These are phyloP conservation scores for Malassezia sp. DNA, from an alignment of 1,284 basidiomycete genomes.

Conservation along the genomic window DNA sequence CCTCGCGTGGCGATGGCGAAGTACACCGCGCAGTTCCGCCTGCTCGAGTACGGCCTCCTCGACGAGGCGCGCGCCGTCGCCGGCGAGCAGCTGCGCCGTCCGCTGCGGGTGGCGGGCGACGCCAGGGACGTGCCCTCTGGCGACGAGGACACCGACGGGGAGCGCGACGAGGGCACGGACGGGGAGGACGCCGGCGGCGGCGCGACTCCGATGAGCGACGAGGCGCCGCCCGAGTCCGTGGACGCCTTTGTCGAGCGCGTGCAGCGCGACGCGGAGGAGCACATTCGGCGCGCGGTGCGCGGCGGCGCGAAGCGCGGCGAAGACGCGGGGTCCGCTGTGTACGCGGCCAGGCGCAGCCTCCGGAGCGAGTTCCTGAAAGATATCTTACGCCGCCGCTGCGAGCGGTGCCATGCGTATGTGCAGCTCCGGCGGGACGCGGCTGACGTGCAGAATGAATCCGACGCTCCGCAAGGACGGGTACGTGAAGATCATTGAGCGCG, in stretches of 20 bases:
- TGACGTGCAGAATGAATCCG: constrained; percentile 66
- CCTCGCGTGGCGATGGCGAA: constrained; percentile 55
- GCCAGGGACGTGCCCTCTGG: no score
- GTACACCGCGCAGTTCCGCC: constrained; percentile 73
- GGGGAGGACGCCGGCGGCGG: constrained; percentile 36
- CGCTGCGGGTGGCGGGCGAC: no score
- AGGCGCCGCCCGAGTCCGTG: constrained; percentile 42
- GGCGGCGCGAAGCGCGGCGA: constrained; percentile 51
- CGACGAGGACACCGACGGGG: constrained; percentile 16
- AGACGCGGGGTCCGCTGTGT: constrained; percentile 51
- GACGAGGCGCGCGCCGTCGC: constrained; percentile 63
- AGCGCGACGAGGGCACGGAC: constrained; percentile 22
- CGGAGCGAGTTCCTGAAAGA: constrained; percentile 72
- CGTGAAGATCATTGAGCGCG: constrained; percentile 88
- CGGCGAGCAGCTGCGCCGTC: constrained; percentile 50
- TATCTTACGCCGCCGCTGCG: constrained; percentile 59
- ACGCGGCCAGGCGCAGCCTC: constrained; percentile 70
- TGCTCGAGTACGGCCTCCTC: constrained; percentile 79
- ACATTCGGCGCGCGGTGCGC: constrained; percentile 52
- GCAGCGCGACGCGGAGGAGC: constrained; percentile 54
- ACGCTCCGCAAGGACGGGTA: constrained; percentile 86
- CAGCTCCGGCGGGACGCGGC: no score
- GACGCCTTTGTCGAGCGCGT: constrained; percentile 37
- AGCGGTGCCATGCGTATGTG: constrained; percentile 68
- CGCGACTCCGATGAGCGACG: constrained; percentile 46